These are phyloP conservation scores for Acacia concinna DNA, from an alignment of 331 rosid species.

Conservation along the genomic window DNA sequence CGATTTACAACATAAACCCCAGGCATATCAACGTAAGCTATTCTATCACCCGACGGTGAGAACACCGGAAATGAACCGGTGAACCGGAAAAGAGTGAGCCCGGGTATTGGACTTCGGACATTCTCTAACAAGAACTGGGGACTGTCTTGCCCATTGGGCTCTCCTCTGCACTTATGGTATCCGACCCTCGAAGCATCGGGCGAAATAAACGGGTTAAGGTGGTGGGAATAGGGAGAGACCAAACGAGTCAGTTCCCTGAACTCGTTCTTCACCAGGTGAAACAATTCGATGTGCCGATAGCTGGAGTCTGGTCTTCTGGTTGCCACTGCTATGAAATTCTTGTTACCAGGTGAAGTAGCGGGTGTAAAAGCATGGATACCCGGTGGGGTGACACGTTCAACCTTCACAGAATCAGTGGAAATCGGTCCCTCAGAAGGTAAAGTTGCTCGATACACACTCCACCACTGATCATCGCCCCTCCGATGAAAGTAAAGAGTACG, in stretches of 20 bases:
- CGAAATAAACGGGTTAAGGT: slow-evolving; percentile 86
- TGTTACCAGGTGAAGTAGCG: slow-evolving; percentile 68
- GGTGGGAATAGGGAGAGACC: slow-evolving; percentile 63
- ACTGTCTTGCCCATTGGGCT: slow-evolving; percentile 27
- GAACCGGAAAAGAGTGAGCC: slow-evolving; percentile 59
- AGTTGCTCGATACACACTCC: slow-evolving; percentile 74
- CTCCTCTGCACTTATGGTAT: slow-evolving; percentile 81
- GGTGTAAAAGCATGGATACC: slow-evolving; percentile 91
- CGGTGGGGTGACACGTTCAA: slow-evolving; percentile 81
- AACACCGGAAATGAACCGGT: slow-evolving; percentile 77
- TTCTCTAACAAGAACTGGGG: slow-evolving; percentile 57
- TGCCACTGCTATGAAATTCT: slow-evolving; percentile 75
- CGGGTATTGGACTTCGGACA: slow-evolving; percentile 52
- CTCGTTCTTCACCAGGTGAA: slow-evolving; percentile 48
- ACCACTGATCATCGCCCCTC: slow-evolving; percentile 71
- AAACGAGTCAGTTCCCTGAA: slow-evolving; percentile 69
- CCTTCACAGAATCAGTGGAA: slow-evolving; percentile 41
- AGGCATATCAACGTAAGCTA: slow-evolving; percentile 63
- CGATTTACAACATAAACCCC: slow-evolving; percentile 62
- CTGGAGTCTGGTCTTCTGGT: slow-evolving; percentile 62
- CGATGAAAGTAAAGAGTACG: slow-evolving; percentile 77
- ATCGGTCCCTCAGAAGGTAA: slow-evolving; percentile 42
- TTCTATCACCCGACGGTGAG: slow-evolving; percentile 65
- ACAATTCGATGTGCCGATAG: slow-evolving; percentile 78
- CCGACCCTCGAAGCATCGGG: slow-evolving; percentile 65